A percentile compares a stretch with the other conserved stretches of the same genome.
Evolutionary conservation across 129 eudicot species (phyloP).

Genomic region (Arctium lappa): DNA sequence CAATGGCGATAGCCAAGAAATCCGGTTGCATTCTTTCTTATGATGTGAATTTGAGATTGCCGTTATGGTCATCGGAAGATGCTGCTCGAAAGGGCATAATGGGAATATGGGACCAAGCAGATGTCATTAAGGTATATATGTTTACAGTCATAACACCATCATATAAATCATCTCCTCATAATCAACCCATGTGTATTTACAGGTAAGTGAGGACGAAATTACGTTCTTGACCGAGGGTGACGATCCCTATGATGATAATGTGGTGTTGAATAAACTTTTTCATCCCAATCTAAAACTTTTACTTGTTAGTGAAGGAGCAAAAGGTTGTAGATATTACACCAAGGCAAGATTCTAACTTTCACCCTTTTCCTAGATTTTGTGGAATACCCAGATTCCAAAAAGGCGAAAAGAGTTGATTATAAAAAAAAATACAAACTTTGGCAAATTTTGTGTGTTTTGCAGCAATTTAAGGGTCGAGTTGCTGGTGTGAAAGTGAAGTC

Average conservation of each 20-base stretch:
- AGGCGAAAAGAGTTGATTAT: neutral
- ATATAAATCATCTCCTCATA: neutral
- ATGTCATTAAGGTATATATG: conserved; percentile 57
- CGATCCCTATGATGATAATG: conserved; percentile 54
- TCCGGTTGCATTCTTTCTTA: conserved; percentile 63
- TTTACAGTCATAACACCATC: neutral
- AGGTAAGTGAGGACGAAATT: conserved; percentile 82
- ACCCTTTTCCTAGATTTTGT: neutral
- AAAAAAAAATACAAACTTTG: neutral
- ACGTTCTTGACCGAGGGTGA: conserved; percentile 61
- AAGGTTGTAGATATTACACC: conserved; percentile 80
- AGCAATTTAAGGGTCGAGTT: conserved; percentile 79
- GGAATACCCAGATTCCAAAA: neutral
- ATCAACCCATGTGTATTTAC: conserved; percentile 14
- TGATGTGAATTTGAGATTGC: conserved; percentile 77
- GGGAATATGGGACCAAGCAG: conserved; percentile 84
- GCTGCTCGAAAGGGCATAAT: conserved; percentile 71
- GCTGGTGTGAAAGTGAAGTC: conserved; percentile 58
- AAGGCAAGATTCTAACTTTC: conserved; percentile 35
- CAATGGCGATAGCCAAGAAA: conserved; percentile 61
- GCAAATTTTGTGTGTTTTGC: conserved; percentile 9
- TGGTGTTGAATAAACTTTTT: conserved; percentile 60
- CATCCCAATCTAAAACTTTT: conserved; percentile 68
- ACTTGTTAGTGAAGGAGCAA: conserved; percentile 66
- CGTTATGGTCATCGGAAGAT: conserved; percentile 78